Evolutionary conservation across 768 basidiomycete genomes (phyloP), one percentile per base, ranked within the genome.

Genomic region (Erythrobasidium yunnanense): DNA sequence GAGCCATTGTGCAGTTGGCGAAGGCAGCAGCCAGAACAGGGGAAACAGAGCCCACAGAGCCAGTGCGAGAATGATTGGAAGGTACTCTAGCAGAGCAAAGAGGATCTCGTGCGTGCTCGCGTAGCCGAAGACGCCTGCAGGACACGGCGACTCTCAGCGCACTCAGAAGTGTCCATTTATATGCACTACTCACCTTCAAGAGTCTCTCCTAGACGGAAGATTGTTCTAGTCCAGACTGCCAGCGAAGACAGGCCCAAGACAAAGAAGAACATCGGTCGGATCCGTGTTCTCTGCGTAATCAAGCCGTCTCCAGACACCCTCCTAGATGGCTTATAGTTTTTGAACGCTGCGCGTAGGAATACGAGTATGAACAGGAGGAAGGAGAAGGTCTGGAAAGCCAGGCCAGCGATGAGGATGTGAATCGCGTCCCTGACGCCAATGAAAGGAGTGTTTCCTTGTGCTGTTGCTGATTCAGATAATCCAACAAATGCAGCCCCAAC

Each of bases 401-500:
- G 69, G 55, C 77, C 77, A 2, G 76, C 75, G 1, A 76, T 62
- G 1, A 77, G 70, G 51, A 78, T 77, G 68, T 77, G 67, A 66
- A 76, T 77, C 0, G 76, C 77, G 13, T 70, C 63, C 18, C 71
- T 66, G 0, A 74, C 71, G 2, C 69, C 70, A n/a, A 77, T 67
- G 11, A 55, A 65, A 29, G 71, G 70, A 0, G 49, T 2, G n/a
- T 73, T 65, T 0, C 70, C 58, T 15, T 55, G 32, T n/a, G 69
- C 72, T n/a, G 53, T 29, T 1, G 69, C 70, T 6, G 73, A 74
- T 55, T 77, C 74, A 3, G 76, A 72, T 1, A 73, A 65, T 2
- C 77, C 77, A 46, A 77, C 74, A 7, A 77, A 63, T 32, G 76
- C 75, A 0, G 76, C 76, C 8, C 77, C 77, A 18, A 69, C 68